Conservation (phyloP, 2,329 filamentous ascomycete genomes). For the Sporothrix phasma region DNA sequence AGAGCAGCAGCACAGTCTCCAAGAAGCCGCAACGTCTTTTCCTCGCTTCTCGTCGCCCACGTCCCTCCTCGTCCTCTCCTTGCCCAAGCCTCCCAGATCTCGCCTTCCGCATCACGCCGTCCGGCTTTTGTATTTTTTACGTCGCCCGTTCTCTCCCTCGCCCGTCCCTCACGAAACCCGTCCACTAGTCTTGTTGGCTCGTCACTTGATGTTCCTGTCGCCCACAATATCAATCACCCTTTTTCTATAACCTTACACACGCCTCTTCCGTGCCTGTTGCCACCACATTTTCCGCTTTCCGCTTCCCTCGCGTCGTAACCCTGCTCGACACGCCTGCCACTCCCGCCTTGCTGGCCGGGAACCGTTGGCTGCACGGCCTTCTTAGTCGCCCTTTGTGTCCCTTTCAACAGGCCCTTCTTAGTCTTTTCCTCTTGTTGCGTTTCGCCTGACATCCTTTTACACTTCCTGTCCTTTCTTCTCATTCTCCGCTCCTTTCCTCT, state of each 20-base stretch:
- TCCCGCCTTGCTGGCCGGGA: constrained; percentile 5
- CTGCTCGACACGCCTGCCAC: constrained; percentile 4
- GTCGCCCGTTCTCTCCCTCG: not conserved
- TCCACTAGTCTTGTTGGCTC: not conserved
- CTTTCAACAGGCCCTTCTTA: not conserved
- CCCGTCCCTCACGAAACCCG: not conserved
- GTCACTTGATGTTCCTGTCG: not conserved
- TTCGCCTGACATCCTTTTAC: not conserved
- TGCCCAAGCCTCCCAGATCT: not conserved
- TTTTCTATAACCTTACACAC: constrained; percentile 8
- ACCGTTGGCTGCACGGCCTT: not conserved
- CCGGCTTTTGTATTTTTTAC: not conserved
- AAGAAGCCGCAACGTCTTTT: not conserved
- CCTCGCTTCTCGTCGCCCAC: not conserved
- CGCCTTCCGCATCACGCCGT: not conserved
- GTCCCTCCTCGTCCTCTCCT: not conserved
- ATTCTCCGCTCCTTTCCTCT: not conserved
- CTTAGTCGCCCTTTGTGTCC: not conserved
- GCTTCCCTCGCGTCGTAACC: constrained; percentile 1
- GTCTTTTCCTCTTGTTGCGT: not conserved
- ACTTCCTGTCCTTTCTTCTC: constrained; percentile 4
- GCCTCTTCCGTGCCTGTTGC: constrained; percentile 2
- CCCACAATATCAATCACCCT: constrained; percentile 4
- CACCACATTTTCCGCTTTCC: constrained; percentile 7
- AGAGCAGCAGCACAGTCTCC: not conserved